Percentiles rank a stretch among this genome's conserved stretches.
phyloP scores from a whole-genome alignment of 2,329 filamentous ascomycete species.

The Plectosphaerella cucumerina region DNA sequence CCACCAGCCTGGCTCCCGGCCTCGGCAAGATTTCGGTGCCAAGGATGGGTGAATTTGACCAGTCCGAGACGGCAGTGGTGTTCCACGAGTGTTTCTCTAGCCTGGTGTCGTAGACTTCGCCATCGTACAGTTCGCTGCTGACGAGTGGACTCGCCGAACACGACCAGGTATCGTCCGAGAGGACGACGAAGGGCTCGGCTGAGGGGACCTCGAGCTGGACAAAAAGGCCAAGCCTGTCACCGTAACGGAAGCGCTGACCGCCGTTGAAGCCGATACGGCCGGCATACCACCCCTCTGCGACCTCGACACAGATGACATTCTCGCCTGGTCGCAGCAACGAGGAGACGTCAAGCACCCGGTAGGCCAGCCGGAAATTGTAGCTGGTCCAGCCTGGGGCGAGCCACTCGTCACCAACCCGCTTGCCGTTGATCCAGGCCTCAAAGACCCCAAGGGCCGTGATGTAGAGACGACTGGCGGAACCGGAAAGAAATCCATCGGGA shows the following conservation, averaged over 20 bases:
- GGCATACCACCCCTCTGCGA: constrained; percentile 49
- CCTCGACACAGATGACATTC: constrained; percentile 40
- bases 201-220: constrained; percentile 25
- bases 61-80: constrained; percentile 1
- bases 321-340: constrained; percentile 21
- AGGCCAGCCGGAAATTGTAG: constrained; percentile 37
- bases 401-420: constrained; percentile 19
- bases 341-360: constrained; percentile 38
- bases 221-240: constrained; percentile 23
- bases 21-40: constrained; percentile 11
- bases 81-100: constrained; percentile 14
- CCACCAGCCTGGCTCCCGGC: constrained; percentile 16
- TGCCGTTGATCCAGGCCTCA: constrained; percentile 31
- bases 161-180: too few species aligned
- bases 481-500: background rate
- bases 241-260: constrained; percentile 23
- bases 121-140: constrained; percentile 23
- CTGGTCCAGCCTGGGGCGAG: constrained; percentile 40
- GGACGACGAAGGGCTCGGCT: constrained; percentile 22
- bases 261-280: constrained; percentile 29
- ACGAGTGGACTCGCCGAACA: too few species aligned
- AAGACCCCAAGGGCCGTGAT: constrained; percentile 32
- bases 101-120: constrained; percentile 25
- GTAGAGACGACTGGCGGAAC: constrained; percentile 25
- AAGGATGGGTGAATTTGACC: too few species aligned